A percentile compares a stretch with the other conserved stretches of the same genome.
Conservation (phyloP, 768 basidiomycete genomes). For the Suillus plorans region DNA sequence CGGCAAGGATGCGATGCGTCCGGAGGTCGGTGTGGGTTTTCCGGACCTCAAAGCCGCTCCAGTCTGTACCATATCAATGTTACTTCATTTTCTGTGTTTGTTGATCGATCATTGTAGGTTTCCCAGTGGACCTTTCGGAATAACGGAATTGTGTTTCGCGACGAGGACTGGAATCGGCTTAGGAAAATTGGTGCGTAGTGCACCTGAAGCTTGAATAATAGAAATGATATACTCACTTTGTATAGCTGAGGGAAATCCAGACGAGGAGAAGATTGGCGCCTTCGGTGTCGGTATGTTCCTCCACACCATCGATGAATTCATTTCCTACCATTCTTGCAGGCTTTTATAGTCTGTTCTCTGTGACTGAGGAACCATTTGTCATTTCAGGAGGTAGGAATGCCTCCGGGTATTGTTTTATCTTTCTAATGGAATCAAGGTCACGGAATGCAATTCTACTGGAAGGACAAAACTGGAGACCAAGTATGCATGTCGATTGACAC, state of each 20-base stretch:
- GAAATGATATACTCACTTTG: background rate
- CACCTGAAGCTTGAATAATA: background rate
- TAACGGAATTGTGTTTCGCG: slow-evolving; percentile 79
- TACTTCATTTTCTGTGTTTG: background rate
- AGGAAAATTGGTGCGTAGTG: slow-evolving; percentile 75
- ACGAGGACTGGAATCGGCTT: slow-evolving; percentile 85
- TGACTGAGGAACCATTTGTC: slow-evolving; percentile 82
- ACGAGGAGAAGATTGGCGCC: slow-evolving; percentile 94
- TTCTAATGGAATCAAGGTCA: slow-evolving; percentile 47
- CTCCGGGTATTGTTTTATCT: slow-evolving; percentile 11
- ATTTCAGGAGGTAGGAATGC: slow-evolving; percentile 63
- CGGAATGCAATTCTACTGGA: slow-evolving; percentile 98
- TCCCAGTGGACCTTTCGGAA: slow-evolving; percentile 86
- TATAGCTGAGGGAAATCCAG: slow-evolving; percentile 88
- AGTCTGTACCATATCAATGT: slow-evolving; percentile 30
- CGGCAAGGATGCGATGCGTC: slow-evolving; percentile 4
- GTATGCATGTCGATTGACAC: slow-evolving; percentile 31
- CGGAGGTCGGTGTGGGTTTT: slow-evolving; percentile 29
- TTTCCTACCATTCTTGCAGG: slow-evolving; percentile 34
- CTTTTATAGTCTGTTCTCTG: slow-evolving; percentile 80
- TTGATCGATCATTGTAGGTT: slow-evolving; percentile 43
- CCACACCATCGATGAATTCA: background rate
- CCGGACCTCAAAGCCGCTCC: slow-evolving; percentile 66
- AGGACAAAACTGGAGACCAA: slow-evolving; percentile 82
- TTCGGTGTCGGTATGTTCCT: slow-evolving; percentile 73